Percentiles rank a stretch among this genome's conserved stretches.
phyloP scores from a whole-genome alignment of 192 early-diverging fungal genomes.

The Backusella macrospora region DNA sequence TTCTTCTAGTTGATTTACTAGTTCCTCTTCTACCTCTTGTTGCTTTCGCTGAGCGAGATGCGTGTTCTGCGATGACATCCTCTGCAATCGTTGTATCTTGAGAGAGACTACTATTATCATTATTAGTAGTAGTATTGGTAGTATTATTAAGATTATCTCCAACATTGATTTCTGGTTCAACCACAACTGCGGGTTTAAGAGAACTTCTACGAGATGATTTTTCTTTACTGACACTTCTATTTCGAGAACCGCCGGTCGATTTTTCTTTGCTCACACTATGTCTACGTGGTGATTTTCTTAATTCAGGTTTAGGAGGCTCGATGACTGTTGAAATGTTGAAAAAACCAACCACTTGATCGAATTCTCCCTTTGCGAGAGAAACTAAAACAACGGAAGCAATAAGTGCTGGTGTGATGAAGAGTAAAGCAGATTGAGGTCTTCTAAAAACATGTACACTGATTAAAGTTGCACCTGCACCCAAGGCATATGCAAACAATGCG shows the following conservation, averaged over 20 bases:
- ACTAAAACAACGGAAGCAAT: neutral
- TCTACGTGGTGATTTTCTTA: conserved; percentile 1
- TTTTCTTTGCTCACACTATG: conserved; percentile 7
- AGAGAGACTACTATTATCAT: neutral
- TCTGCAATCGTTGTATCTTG: conserved; percentile 3
- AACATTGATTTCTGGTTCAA: neutral
- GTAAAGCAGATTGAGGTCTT: conserved; percentile 3
- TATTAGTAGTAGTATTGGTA: neutral
- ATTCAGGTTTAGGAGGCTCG: neutral
- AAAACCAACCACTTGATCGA: neutral
- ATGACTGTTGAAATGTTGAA: neutral
- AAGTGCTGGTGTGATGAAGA: conserved; percentile 6
- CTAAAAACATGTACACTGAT: neutral
- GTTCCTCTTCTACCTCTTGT: neutral
- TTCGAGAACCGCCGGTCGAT: neutral
- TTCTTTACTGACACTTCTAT: conserved; percentile 14
- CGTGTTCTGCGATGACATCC: conserved; percentile 11
- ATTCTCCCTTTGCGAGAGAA: neutral
- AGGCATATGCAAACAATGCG: conserved; percentile 4
- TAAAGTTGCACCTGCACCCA: conserved; percentile 9
- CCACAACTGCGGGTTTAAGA: neutral
- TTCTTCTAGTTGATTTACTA: conserved; percentile 4
- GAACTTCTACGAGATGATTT: neutral
- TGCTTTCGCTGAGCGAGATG: neutral
- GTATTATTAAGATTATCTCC: neutral